Evolutionary conservation across 768 basidiomycete species (phyloP), one percentile per base, ranked within the genome.

Genomic region (Rhizopogon vinicolor): DNA sequence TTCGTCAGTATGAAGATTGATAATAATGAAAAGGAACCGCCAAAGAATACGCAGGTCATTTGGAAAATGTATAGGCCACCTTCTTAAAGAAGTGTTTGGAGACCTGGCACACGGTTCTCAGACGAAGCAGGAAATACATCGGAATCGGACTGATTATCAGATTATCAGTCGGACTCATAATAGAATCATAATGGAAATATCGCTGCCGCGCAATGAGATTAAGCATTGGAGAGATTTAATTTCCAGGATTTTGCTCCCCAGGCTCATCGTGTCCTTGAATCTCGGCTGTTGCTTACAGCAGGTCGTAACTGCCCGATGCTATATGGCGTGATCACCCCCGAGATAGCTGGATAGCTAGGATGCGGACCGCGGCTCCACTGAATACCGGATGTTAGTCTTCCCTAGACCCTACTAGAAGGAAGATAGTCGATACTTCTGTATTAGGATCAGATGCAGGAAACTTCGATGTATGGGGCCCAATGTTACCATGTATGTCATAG

Each of bases 41-140:
- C 59, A 63, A 82, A 81, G 2, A 74, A 65, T 59, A 80, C 79
- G 56, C 81, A 81, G 9, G 74, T 67, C 22, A 65, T 66, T 61
- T 83, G 81, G 18, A 81, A 81, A 19, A 82, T 78, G 13, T 75
- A 80, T 35, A 65, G 45, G 12, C 65, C 74, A 29, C 55, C 53
- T 12, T 41, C 50, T 14, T 37, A 37, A 10, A 29, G 28, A 16
- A 60, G n/a, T 25, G 43, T 44, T 31, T 66, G 58, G 5, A 62
- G 48, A 49, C 44, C 55, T 13, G 65, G 43, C 40, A 62, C 56
- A 28, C 29, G 31, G 29, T 14, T 37, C 19, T 29, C 43, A 39
- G 16, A 45, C 5, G 35, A 37, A 28, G 51, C 6, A 31, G 18
- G 16, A 19, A 48, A 18, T 3, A 9, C 45, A 33, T 37, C 35